A percentile compares a stretch with the other conserved stretches of the same genome.
These are phyloP conservation scores for Mallotus repandus DNA, from an alignment of 441 rosid genomes.

Conservation along the genomic window DNA sequence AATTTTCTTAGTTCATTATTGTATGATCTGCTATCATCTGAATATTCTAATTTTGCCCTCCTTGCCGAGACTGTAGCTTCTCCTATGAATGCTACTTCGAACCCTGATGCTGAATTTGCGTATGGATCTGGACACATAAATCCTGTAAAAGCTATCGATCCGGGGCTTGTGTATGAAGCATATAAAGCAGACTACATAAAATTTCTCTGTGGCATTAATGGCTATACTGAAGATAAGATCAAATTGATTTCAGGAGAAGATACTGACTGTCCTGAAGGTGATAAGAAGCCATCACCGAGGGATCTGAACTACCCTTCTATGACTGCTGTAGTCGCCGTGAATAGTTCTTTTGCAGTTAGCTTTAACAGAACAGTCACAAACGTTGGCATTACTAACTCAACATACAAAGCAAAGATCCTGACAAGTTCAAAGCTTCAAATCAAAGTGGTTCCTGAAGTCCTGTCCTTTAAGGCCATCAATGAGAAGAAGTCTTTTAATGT, in stretches of 20 bases:
- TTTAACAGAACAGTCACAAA: conserved; percentile 57
- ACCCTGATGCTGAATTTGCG: conserved; percentile 34
- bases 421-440: conserved; percentile 34
- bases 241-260: conserved; percentile 31
- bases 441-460: conserved; percentile 45
- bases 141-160: conserved; percentile 40
- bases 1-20: too few relatives aligned
- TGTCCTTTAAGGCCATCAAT: conserved; percentile 38
- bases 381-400: conserved; percentile 46
- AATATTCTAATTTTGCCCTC: neutral
- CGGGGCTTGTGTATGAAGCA: conserved; percentile 47
- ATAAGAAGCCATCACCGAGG: conserved; percentile 12
- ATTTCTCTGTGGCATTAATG: conserved; percentile 28
- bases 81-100: conserved; percentile 33
- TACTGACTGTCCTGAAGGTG: conserved; percentile 21
- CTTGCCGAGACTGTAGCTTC: conserved; percentile 24
- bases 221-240: conserved; percentile 12
- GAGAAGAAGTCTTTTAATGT: conserved; percentile 54
- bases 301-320: conserved; percentile 56
- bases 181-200: conserved; percentile 33
- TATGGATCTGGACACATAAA: conserved; percentile 49
- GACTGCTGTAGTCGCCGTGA: conserved; percentile 9
- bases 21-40: neutral
- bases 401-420: conserved; percentile 34
- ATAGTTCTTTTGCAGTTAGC: conserved; percentile 18